A percentile compares a stretch with the other conserved stretches of the same genome.
Evolutionary conservation across 345 rosid species (phyloP).

Genomic region (Hibiscus mutabilis): DNA sequence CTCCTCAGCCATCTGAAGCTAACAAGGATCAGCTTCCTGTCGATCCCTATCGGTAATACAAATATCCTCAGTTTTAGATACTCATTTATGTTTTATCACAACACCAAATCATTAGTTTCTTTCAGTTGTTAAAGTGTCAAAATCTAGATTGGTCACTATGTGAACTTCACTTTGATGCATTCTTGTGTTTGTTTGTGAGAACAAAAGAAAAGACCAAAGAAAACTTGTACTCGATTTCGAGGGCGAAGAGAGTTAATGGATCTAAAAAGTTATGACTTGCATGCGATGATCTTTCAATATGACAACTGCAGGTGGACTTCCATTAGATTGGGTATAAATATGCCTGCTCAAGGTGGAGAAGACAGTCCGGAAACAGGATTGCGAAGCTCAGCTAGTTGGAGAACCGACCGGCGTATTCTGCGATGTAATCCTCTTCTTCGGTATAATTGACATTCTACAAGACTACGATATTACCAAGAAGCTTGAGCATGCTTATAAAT

Average conservation of each 20-base stretch:
- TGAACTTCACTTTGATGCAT: too few species aligned
- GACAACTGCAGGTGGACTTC: slow-evolving; percentile 52
- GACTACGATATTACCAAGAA: slow-evolving; percentile 98
- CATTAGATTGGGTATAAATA: slow-evolving; percentile 61
- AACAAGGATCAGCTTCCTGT: slow-evolving; percentile 50
- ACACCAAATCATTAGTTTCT: not conserved
- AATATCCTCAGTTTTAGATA: not conserved
- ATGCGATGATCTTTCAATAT: not conserved
- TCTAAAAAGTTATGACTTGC: not conserved
- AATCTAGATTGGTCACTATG: too few species aligned
- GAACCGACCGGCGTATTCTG: slow-evolving; percentile 78
- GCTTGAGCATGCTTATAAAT: slow-evolving; percentile 96
- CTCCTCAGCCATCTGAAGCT: slow-evolving; percentile 14
- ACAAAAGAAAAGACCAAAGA: too few species aligned
- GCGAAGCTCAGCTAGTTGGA: slow-evolving; percentile 71
- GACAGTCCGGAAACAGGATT: slow-evolving; percentile 54
- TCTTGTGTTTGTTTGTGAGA: too few species aligned
- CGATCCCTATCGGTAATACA: slow-evolving; percentile 57
- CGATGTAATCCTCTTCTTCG: slow-evolving; percentile 69
- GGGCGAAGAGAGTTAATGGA: too few species aligned
- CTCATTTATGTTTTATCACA: not conserved
- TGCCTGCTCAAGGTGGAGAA: slow-evolving; percentile 78
- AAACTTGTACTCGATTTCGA: too few species aligned
- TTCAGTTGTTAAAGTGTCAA: too few species aligned
- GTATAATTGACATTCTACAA: slow-evolving; percentile 91